Base-by-base conservation (phyloP, 2,329 filamentous ascomycete genomes). In the Stagonosporopsis tanaceti region DNA sequence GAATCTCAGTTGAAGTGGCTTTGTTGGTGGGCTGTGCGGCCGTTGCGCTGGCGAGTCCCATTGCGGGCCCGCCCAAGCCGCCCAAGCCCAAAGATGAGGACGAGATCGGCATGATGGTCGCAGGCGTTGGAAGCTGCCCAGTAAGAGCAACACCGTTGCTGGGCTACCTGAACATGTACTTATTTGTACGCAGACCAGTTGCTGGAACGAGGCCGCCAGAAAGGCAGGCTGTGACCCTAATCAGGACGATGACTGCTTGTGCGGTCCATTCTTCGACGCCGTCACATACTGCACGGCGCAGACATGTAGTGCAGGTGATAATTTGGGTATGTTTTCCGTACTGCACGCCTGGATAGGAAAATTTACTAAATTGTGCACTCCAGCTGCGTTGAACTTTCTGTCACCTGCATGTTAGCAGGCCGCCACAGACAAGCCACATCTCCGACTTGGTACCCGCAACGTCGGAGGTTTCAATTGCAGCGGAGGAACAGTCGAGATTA, bases 161-260 rank as follows among this genome's bases (percentile, higher is more conserved):
- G 20, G 27, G 27, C 28, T 24, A 4, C 2, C 1, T 20, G 6
- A 30, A 9, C 17, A 17, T 11, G 25, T 15, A 17, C 61, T 68
- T 28, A 64, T 45, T 2, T 52, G 35, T 6, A 11, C 25, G 28
- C 41, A 75, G 73, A 60, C 59, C 50, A 63, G 71, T 30, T 76
- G 73, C 55, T 76, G 72, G 72, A 73, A 75, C 38, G 67, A 73
- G 56, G 66, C 65, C 4, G 72, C 67, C 20, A 65, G 50, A 28
- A 45, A 59, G 34, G 69, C 67, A 27, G 54, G 50, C 3, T 76
- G 73, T 51, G 70, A 76, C 45, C 73, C 73, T 4, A 71, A 73
- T 24, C 41, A 24, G 17, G 67, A 70, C 56, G 70, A 76, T 17
- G 59, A 59, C 8, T 76, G 73, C 42, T 46, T 75, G 24, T 76